phyloP scores from a whole-genome alignment of 352 stramenopile species.

The Elongisporangium anandrum region DNA sequence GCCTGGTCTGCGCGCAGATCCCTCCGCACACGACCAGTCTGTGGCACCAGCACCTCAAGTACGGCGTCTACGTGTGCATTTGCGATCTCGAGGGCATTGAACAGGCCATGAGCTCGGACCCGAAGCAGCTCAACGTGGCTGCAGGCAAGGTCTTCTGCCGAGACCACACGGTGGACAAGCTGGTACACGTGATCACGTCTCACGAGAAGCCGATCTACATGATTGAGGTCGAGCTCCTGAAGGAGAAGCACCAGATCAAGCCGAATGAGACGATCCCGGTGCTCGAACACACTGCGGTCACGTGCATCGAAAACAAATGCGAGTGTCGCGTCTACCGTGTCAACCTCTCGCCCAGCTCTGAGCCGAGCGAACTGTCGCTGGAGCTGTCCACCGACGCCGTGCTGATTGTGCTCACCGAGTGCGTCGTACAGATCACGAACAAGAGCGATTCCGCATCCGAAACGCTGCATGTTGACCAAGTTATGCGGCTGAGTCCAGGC shows the following conservation, averaged over 20 bases:
- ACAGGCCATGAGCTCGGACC: slow-evolving; percentile 1
- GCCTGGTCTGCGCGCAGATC: slow-evolving; percentile 14
- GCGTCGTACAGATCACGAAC: slow-evolving; percentile 8
- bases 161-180: slow-evolving; percentile 19
- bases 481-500: neutral
- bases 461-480: no score
- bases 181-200: slow-evolving; percentile 17
- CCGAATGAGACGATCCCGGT: slow-evolving; percentile 1
- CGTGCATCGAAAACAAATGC: slow-evolving; percentile 8
- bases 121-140: slow-evolving; percentile 5
- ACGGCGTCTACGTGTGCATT: slow-evolving; percentile 19
- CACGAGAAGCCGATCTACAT: slow-evolving; percentile 16
- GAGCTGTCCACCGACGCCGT: slow-evolving; percentile 9
- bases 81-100: slow-evolving; percentile 11
- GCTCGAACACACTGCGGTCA: slow-evolving; percentile 2
- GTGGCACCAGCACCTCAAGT: slow-evolving; percentile 20
- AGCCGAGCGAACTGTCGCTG: slow-evolving; percentile 6
- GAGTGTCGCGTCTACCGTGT: slow-evolving; percentile 20
- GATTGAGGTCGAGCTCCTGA: slow-evolving; percentile 26
- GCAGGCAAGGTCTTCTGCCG: slow-evolving; percentile 17
- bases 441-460: no score
- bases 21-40: slow-evolving; percentile 14
- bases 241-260: slow-evolving; percentile 5
- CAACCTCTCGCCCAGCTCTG: slow-evolving; percentile 4
- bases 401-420: slow-evolving; percentile 10